A percentile compares a stretch with the other conserved stretches of the same genome.
Conservation (phyloP, 805 yeast genomes). For the Candida quercuum region DNA sequence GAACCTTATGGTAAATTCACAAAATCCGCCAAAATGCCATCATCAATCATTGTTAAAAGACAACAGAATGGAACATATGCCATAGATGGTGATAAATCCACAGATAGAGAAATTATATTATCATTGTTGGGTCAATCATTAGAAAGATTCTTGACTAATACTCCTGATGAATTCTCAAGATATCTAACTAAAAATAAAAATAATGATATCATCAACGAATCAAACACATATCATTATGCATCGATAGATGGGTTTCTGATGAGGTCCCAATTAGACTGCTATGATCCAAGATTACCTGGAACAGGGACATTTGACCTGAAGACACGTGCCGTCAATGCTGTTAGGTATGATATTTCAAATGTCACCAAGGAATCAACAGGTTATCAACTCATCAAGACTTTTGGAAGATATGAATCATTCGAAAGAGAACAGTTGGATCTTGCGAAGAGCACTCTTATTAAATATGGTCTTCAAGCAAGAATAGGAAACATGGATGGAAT, state of each 20-base stretch:
- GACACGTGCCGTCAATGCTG: slow-evolving; percentile 85
- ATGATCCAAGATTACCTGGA: slow-evolving; percentile 73
- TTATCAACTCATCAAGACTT: slow-evolving; percentile 57
- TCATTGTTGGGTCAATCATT: slow-evolving; percentile 73
- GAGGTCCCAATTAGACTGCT: slow-evolving; percentile 89
- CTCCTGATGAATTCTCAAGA: slow-evolving; percentile 43
- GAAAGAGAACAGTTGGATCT: slow-evolving; percentile 77
- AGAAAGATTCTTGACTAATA: slow-evolving; percentile 69
- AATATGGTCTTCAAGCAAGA: slow-evolving; percentile 86
- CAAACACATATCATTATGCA: slow-evolving; percentile 66
- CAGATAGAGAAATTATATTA: slow-evolving; percentile 61
- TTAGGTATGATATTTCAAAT: slow-evolving; percentile 65
- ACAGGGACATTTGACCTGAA: slow-evolving; percentile 89
- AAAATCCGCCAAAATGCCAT: slow-evolving; percentile 43
- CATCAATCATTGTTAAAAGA: slow-evolving; percentile 50
- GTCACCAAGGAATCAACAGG: slow-evolving; percentile 41
- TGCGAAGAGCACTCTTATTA: slow-evolving; percentile 68
- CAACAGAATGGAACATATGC: slow-evolving; percentile 41
- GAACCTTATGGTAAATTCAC: slow-evolving; percentile 32
- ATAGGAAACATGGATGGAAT: slow-evolving; percentile 98
- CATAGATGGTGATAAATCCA: slow-evolving; percentile 64
- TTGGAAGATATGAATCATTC: slow-evolving; percentile 73
- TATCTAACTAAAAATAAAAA: slow-evolving; percentile 18
- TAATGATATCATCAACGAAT: slow-evolving; percentile 10
- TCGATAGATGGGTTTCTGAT: slow-evolving; percentile 61